Evolutionary conservation across 2,329 filamentous ascomycete species (phyloP).

Genomic region (Cercospora nicotianae): DNA sequence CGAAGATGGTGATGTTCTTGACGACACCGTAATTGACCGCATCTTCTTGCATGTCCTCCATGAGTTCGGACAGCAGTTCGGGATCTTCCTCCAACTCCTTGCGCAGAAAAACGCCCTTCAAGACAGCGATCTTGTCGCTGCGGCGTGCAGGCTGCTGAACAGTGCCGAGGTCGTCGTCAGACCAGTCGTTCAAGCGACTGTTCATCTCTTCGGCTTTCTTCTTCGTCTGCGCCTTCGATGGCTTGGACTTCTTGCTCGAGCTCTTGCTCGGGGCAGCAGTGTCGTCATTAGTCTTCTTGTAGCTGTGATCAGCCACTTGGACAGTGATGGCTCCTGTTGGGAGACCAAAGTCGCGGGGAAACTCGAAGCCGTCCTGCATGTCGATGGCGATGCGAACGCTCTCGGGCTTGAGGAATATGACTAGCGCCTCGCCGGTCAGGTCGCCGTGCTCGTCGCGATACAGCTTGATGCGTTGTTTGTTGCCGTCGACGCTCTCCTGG

Average conservation of each 20-base stretch:
- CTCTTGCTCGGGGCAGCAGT: slow-evolving; percentile 36
- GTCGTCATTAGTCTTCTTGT: slow-evolving; percentile 80
- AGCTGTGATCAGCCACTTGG: slow-evolving; percentile 81
- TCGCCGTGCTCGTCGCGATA: slow-evolving; percentile 78
- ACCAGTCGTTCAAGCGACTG: slow-evolving; percentile 89
- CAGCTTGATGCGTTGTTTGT: slow-evolving; percentile 85
- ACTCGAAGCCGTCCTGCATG: slow-evolving; percentile 78
- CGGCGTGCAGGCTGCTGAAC: slow-evolving; percentile 57
- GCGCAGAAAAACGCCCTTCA: slow-evolving; percentile 92
- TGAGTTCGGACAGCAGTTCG: slow-evolving; percentile 81
- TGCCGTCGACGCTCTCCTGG: slow-evolving; percentile 88
- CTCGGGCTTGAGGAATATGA: slow-evolving; percentile 91
- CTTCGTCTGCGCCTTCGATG: slow-evolving; percentile 72
- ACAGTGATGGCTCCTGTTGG: slow-evolving; percentile 49
- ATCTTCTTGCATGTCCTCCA: slow-evolving; percentile 89
- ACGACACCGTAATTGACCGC: slow-evolving; percentile 83
- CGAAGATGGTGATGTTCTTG: slow-evolving; percentile 88
- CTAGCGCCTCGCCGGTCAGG: slow-evolving; percentile 89
- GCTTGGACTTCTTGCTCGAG: slow-evolving; percentile 38
- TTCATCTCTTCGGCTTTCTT: slow-evolving; percentile 88
- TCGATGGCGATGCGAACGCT: slow-evolving; percentile 84
- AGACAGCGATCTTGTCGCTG: slow-evolving; percentile 76
- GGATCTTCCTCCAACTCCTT: slow-evolving; percentile 82
- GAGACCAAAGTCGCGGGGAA: slow-evolving; percentile 68
- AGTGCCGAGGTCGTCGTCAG: slow-evolving; percentile 71